These are phyloP conservation scores for Globisporangium paroecandrum DNA, from an alignment of 352 stramenopile species.

Conservation along the genomic window DNA sequence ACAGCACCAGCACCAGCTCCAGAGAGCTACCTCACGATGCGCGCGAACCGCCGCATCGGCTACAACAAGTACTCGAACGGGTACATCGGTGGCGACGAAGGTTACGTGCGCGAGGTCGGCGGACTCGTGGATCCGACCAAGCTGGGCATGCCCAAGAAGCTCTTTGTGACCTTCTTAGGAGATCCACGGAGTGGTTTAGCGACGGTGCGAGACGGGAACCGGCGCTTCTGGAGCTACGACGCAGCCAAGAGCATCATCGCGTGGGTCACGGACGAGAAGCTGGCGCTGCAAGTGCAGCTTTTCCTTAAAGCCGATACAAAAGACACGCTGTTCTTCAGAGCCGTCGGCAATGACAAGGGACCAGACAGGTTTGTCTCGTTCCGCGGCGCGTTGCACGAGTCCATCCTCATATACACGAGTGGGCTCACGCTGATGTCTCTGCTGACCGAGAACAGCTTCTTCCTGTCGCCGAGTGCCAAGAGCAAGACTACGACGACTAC, in stretches of 20 bases:
- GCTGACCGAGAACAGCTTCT: slow-evolving; percentile 2
- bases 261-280: background rate
- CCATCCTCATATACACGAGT: background rate
- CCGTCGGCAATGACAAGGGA: background rate
- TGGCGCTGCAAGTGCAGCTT: background rate
- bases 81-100: background rate
- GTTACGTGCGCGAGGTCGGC: background rate
- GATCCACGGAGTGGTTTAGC: background rate
- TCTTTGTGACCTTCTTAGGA: background rate
- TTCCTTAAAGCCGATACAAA: background rate
- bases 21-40: slow-evolving; percentile 4
- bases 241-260: background rate
- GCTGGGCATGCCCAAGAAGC: background rate
- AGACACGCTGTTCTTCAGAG: background rate
- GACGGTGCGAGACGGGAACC: background rate
- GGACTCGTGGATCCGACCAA: background rate
- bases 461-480: background rate
- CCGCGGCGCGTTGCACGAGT: background rate
- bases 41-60: background rate
- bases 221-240: slow-evolving; percentile 3
- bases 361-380: background rate
- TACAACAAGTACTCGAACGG: slow-evolving; percentile 3
- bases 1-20: background rate
- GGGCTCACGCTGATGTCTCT: background rate
- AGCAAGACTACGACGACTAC: background rate